Conservation (phyloP, 2,329 filamentous ascomycete genomes). For the Fusarium sp. region DNA sequence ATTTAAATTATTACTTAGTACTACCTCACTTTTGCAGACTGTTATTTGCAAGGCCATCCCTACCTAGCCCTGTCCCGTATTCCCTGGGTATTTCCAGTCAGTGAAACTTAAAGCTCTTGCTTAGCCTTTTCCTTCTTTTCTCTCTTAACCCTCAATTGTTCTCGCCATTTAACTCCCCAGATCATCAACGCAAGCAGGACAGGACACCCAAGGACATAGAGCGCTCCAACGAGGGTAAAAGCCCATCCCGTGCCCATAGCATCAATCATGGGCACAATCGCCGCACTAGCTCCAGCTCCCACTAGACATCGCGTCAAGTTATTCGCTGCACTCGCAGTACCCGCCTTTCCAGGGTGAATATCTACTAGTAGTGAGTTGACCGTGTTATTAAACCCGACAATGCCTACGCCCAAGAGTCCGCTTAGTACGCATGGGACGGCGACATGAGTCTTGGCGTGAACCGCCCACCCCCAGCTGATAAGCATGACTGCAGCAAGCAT, state of each 20-base stretch:
- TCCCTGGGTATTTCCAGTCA: not conserved
- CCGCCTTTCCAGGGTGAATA: conserved; percentile 66
- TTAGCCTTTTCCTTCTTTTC: conserved; percentile 41
- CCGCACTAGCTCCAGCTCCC: conserved; percentile 66
- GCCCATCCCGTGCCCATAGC: conserved; percentile 67
- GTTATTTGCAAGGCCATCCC: not conserved
- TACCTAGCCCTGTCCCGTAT: not conserved
- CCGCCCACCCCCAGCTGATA: conserved; percentile 67
- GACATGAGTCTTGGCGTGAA: conserved; percentile 59
- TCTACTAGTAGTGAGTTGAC: conserved; percentile 69
- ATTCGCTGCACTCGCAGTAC: conserved; percentile 69
- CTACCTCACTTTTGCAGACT: too few relatives aligned
- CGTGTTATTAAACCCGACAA: conserved; percentile 69
- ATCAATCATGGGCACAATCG: conserved; percentile 67
- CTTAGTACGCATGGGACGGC: conserved; percentile 64
- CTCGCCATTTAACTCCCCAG: conserved; percentile 62
- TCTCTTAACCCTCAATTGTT: conserved; percentile 50
- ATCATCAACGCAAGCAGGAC: conserved; percentile 59
- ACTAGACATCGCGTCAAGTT: conserved; percentile 70
- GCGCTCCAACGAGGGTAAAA: conserved; percentile 63
- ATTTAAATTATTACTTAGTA: not conserved
- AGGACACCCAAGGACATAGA: conserved; percentile 60
- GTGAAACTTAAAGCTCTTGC: conserved; percentile 3
- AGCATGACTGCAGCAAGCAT: conserved; percentile 64
- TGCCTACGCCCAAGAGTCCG: conserved; percentile 62